Percentiles rank a stretch among this genome's conserved stretches.
Evolutionary conservation across 306 rosid species (phyloP).

Genomic region (Benincasa hispida): DNA sequence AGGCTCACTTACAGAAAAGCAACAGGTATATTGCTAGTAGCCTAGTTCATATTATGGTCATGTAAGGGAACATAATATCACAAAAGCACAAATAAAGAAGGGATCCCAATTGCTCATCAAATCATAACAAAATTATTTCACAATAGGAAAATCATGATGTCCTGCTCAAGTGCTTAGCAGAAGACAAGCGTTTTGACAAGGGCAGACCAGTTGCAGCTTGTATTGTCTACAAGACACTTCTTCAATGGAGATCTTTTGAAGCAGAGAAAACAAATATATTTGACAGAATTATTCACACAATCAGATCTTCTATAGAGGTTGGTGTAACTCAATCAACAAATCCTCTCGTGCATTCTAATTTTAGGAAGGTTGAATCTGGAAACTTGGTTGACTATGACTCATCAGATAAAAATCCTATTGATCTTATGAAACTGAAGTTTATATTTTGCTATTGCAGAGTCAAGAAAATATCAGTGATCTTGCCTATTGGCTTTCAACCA

Average conservation of each 20-base stretch:
- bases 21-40: slow-evolving; percentile 57
- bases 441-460: slow-evolving; percentile 28
- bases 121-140: slow-evolving; percentile 4
- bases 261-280: slow-evolving; percentile 72
- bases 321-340: background rate
- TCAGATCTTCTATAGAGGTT: slow-evolving; percentile 60
- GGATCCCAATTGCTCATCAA: slow-evolving; percentile 3
- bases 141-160: slow-evolving; percentile 69
- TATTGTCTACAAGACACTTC: slow-evolving; percentile 61
- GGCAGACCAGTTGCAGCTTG: slow-evolving; percentile 66
- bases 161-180: slow-evolving; percentile 64
- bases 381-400: background rate
- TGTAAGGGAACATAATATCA: background rate
- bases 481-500: slow-evolving; percentile 83
- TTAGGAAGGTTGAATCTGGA: background rate
- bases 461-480: slow-evolving; percentile 51
- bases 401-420: background rate
- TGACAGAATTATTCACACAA: slow-evolving; percentile 57
- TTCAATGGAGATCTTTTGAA: slow-evolving; percentile 88
- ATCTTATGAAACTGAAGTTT: background rate
- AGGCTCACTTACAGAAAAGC: slow-evolving; percentile 71
- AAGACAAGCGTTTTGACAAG: slow-evolving; percentile 60
- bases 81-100: background rate
- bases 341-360: background rate
- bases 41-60: background rate